Base-by-base conservation (phyloP, 73 alveolate genomes). In the Urostyla sp. region DNA sequence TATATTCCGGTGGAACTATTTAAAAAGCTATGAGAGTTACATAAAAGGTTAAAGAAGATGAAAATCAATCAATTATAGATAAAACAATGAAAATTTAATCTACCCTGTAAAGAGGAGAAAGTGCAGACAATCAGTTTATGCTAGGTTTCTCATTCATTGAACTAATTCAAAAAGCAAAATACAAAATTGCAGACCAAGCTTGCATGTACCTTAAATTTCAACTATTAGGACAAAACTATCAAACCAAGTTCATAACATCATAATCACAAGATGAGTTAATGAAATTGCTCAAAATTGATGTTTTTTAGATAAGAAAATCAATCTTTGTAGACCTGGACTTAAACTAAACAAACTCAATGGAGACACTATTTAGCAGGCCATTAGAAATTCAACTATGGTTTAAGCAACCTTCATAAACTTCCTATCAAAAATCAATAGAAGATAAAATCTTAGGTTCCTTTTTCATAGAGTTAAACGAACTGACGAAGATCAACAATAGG, bases 341-440 rank as follows among this genome's bases (percentile, higher is more conserved):
- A 13, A 5, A 38, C 1, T 38, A 40, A 23, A 51, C 35, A 16
- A n/a, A 53, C 30, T 66, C 54, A 26, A 53, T 75, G 2, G 87
- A 75, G 44, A 67, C 27, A 1, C 15, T 28, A 15, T 56, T 75
- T 59, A 16, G 56, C 6, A 52, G 31, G 21, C 91, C 91, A 0
- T 37, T 83, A 28, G 91, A 83, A 32, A 43, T 83, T 18, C 61
- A 83, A 54, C 74, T 83, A 24, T 83, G 91, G 91, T 50, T 35
- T 23, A 83, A 83, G 34, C 36, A 36, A 40, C 87, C 69, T 40
- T 48, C 54, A 32, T 11, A 37, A 26, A 30, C 38, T 3, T 37
- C 46, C 26, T 72, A 69, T 44, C 43, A 67, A 60, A 23, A 83
- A 57, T 67, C 82, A 18, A 58, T 15, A 21, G 44, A 37, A 6